A percentile compares a stretch with the other conserved stretches of the same genome.
Conservation (phyloP, 2,329 filamentous ascomycete genomes). For the Aspergillus persii region DNA sequence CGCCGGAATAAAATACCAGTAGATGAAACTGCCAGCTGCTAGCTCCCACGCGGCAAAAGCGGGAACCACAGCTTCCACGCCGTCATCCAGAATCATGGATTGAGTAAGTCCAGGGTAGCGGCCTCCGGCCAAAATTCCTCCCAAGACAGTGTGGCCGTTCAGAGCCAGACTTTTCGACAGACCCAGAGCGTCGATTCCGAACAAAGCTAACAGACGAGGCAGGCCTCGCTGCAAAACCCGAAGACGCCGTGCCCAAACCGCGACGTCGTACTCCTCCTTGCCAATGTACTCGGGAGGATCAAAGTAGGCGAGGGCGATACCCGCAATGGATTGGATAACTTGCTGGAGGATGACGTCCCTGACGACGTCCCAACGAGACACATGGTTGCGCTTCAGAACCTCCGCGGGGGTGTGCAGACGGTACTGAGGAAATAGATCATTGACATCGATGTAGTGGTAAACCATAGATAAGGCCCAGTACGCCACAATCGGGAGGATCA, state of each 20-base stretch:
- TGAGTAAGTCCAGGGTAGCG: constrained; percentile 71
- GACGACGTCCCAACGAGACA: constrained; percentile 77
- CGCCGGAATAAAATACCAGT: constrained; percentile 72
- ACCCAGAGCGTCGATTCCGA: constrained; percentile 73
- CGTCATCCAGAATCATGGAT: constrained; percentile 52
- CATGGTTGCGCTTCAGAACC: constrained; percentile 82
- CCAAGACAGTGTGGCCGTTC: constrained; percentile 67
- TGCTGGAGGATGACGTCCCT: constrained; percentile 92
- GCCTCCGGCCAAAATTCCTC: constrained; percentile 74
- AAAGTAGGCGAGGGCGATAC: constrained; percentile 64
- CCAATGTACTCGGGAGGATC: constrained; percentile 74
- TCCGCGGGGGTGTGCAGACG: constrained; percentile 93
- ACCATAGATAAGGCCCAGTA: constrained; percentile 86
- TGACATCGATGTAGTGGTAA: constrained; percentile 83
- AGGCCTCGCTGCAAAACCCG: constrained; percentile 76
- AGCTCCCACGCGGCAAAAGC: constrained; percentile 85
- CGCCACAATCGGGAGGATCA: constrained; percentile 72
- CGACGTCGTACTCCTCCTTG: constrained; percentile 79
- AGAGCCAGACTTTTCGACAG: constrained; percentile 73
- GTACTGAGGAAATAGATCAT: constrained; percentile 85
- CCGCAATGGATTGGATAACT: constrained; percentile 76
- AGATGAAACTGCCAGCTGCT: constrained; percentile 69
- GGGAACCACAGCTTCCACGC: constrained; percentile 55
- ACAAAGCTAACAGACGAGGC: constrained; percentile 64
- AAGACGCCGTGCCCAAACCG: constrained; percentile 83